Evolutionary conservation across 805 yeast species (phyloP).

Genomic region (Candida tibetensis): DNA sequence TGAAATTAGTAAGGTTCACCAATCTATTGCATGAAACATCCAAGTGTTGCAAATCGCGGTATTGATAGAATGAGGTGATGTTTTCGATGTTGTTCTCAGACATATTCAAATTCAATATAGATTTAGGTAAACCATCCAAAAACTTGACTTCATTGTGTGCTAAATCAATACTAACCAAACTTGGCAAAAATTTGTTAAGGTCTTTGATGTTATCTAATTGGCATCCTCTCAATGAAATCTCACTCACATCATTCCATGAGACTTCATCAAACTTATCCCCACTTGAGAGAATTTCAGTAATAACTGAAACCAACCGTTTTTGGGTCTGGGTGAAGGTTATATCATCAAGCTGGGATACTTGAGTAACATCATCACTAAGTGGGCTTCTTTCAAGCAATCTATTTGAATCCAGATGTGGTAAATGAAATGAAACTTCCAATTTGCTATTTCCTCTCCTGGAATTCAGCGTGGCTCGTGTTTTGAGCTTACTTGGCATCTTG

Average conservation of each 20-base stretch:
- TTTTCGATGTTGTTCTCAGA: slow-evolving; percentile 38
- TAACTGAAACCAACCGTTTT: slow-evolving; percentile 41
- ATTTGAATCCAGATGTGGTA: slow-evolving; percentile 24
- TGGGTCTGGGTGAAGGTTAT: slow-evolving; percentile 49
- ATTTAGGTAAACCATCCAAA: slow-evolving; percentile 45
- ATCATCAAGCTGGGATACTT: slow-evolving; percentile 40
- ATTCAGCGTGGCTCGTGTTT: slow-evolving; percentile 1
- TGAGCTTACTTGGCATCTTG: not conserved
- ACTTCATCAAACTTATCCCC: slow-evolving; percentile 29
- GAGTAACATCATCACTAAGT: slow-evolving; percentile 35
- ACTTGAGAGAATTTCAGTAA: slow-evolving; percentile 41
- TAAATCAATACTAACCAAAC: slow-evolving; percentile 37
- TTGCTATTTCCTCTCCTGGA: slow-evolving; percentile 14
- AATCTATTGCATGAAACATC: slow-evolving; percentile 40
- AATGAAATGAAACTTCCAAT: slow-evolving; percentile 41
- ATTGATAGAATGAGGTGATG: slow-evolving; percentile 40
- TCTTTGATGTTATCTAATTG: slow-evolving; percentile 42
- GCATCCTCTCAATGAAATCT: slow-evolving; percentile 33
- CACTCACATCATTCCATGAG: slow-evolving; percentile 42
- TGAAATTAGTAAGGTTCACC: slow-evolving; percentile 34
- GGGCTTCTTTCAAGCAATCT: slow-evolving; percentile 9
- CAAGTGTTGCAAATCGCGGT: slow-evolving; percentile 41
- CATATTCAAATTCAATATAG: slow-evolving; percentile 37
- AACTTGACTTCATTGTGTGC: slow-evolving; percentile 42
- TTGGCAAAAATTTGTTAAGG: slow-evolving; percentile 44